Evolutionary conservation across 768 basidiomycete species (phyloP).

Genomic region (Podaxis mareebaensis): DNA sequence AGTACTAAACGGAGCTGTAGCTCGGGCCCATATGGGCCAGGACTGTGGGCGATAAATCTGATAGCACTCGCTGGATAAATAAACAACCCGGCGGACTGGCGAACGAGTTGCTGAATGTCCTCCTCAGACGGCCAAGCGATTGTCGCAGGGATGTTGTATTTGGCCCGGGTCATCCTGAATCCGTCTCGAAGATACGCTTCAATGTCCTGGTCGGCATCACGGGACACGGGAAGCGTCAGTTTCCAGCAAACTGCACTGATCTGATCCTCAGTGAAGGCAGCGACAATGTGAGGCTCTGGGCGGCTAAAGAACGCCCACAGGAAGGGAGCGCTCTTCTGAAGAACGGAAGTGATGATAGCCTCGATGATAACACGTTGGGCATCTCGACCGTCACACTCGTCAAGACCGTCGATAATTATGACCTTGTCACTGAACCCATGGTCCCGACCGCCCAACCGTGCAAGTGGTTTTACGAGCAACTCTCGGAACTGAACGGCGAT

Average conservation of each 20-base stretch:
- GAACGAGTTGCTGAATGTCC: no score
- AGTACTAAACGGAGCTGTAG: background rate
- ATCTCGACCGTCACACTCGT: background rate
- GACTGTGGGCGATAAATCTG: constrained; percentile 22
- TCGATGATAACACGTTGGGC: constrained; percentile 19
- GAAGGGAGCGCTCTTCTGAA: constrained; percentile 14
- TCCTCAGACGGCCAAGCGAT: constrained; percentile 22
- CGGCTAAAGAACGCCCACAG: constrained; percentile 27
- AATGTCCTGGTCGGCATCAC: constrained; percentile 20
- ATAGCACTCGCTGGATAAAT: constrained; percentile 27
- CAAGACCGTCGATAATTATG: background rate
- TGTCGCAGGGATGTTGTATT: background rate
- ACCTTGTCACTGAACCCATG: background rate
- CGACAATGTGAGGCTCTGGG: constrained; percentile 25
- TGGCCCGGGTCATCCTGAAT: constrained; percentile 9
- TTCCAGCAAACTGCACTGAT: background rate
- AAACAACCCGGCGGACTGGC: constrained; percentile 20
- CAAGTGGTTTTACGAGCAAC: background rate
- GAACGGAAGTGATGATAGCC: constrained; percentile 4
- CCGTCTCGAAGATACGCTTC: constrained; percentile 16
- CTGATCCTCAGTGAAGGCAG: constrained; percentile 2
- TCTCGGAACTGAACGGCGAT: background rate
- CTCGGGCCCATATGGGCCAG: background rate
- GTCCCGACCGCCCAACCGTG: background rate
- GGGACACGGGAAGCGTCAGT: constrained; percentile 13